Base-by-base conservation (phyloP, 352 stramenopile genomes). In the Phytopythium kandeliae region DNA sequence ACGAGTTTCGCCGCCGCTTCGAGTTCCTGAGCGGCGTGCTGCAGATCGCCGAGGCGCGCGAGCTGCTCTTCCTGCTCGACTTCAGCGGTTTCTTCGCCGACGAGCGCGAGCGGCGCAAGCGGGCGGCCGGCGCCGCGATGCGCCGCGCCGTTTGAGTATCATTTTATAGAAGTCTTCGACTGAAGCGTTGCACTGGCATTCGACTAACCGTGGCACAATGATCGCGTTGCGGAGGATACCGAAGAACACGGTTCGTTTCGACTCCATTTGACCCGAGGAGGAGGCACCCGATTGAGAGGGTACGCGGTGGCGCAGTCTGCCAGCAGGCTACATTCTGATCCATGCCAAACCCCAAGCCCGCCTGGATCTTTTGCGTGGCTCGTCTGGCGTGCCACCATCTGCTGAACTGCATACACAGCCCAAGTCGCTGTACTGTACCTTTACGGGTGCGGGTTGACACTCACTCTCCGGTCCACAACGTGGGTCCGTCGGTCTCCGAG, bases 31-130 rank as follows among this genome's bases (percentile, higher is more conserved):
- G 78, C 42, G 69, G 69, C 41, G 71, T 85, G 26, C 63, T 90
- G 60, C 67, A 83, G 58, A 70, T 79, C 45, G 74, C 67, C 3
- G 68, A 84, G 49, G 71, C 75, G 36, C 76, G 77, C 34, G 76
- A 87, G n/a, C 60, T 90, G 51, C 62, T 87, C 42, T 76, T 90
- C 51, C 50, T 90, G 53, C 60, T 90, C 17, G 76, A 88, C 58
- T 86, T 69, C 65, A 86, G 88, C 57, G 76, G 64, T 9, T 88
- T 75, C 60, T 88, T 88, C 57, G 63, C 64, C 13, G 48, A 57
- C 4, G 69, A 84, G 40, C 69, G 69, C 15, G 63, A 71, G 22
- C 54, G 58, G 13, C 64, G 58, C 26, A 72, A 72, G 51, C 59
- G 54, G 33, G 50, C 58, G 42, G 33, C 33, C 30, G 30, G 30